Conservation (phyloP, 2,329 filamentous ascomycete genomes). For the Clathrospora elynae region DNA sequence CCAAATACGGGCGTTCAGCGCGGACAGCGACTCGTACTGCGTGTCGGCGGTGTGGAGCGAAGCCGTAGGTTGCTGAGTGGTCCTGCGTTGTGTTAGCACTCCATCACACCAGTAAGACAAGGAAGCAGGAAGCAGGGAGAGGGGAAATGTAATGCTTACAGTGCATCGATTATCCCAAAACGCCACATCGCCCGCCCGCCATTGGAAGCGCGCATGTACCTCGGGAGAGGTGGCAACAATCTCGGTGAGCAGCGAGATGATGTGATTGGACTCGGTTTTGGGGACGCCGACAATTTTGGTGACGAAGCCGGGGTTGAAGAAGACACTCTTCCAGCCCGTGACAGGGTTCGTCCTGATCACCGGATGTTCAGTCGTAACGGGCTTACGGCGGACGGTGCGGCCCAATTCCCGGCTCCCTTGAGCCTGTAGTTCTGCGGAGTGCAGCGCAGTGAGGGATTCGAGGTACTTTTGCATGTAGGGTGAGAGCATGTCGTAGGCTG, state of each 20-base stretch:
- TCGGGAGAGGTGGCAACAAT: slow-evolving; percentile 66
- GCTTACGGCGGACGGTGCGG: slow-evolving; percentile 58
- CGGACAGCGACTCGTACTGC: slow-evolving; percentile 57
- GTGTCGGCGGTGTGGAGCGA: slow-evolving; percentile 62
- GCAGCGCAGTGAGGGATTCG: slow-evolving; percentile 61
- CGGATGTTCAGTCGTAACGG: slow-evolving; percentile 61
- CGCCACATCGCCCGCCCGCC: slow-evolving; percentile 68
- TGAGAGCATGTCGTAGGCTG: slow-evolving; percentile 62
- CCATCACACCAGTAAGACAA: not conserved
- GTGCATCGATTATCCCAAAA: slow-evolving; percentile 70
- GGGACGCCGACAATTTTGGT: slow-evolving; percentile 64
- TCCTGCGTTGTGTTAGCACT: slow-evolving; percentile 46
- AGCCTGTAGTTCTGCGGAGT: slow-evolving; percentile 61
- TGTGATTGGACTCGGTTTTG: slow-evolving; percentile 60
- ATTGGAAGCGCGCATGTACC: slow-evolving; percentile 69
- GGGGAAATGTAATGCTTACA: slow-evolving; percentile 40
- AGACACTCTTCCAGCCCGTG: slow-evolving; percentile 66
- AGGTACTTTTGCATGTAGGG: slow-evolving; percentile 63
- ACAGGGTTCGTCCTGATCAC: slow-evolving; percentile 65
- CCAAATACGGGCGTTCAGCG: slow-evolving; percentile 55
- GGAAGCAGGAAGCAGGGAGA: not conserved
- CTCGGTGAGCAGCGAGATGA: slow-evolving; percentile 60
- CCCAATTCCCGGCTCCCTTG: slow-evolving; percentile 56
- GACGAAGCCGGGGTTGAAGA: slow-evolving; percentile 64
- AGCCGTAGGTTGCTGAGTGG: slow-evolving; percentile 62